Evolutionary conservation across 495 filamentous ascomycete species (phyloP).

Genomic region (Talaromyces stipitatus): DNA sequence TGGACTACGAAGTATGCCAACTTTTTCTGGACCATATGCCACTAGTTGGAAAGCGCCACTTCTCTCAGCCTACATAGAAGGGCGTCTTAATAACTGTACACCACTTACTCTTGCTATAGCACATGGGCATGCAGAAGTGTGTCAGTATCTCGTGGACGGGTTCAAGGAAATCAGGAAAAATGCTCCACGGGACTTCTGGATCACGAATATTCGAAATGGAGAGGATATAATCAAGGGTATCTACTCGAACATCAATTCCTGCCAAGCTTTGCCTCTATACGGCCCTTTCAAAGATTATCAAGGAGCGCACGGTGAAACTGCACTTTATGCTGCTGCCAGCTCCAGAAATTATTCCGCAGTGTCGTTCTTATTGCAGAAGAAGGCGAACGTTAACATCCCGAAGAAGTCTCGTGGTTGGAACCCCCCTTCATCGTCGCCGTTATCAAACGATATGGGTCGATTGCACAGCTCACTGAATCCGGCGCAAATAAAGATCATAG

Average conservation of each 20-base stretch:
- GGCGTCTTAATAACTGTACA: neutral
- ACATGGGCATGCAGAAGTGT: neutral
- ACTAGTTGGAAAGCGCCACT: neutral
- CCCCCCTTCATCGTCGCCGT: neutral
- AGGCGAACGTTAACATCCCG: neutral
- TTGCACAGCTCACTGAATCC: neutral
- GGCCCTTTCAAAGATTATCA: neutral
- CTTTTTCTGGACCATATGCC: neutral
- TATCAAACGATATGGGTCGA: neutral
- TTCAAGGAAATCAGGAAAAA: neutral
- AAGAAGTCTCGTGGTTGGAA: neutral
- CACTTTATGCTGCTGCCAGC: neutral
- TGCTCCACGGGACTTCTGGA: neutral
- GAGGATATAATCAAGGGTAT: neutral
- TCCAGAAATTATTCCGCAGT: neutral
- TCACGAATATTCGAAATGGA: neutral
- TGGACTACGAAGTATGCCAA: neutral
- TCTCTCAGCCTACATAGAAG: neutral
- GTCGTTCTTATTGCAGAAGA: neutral
- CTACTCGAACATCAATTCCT: neutral
- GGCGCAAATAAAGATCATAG: neutral
- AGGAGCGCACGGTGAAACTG: neutral
- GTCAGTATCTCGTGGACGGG: neutral
- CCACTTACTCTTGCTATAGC: neutral
- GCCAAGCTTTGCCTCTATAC: neutral